phyloP scores from a whole-genome alignment of 1,284 basidiomycete genomes.

The Cystobasidium sp. region DNA sequence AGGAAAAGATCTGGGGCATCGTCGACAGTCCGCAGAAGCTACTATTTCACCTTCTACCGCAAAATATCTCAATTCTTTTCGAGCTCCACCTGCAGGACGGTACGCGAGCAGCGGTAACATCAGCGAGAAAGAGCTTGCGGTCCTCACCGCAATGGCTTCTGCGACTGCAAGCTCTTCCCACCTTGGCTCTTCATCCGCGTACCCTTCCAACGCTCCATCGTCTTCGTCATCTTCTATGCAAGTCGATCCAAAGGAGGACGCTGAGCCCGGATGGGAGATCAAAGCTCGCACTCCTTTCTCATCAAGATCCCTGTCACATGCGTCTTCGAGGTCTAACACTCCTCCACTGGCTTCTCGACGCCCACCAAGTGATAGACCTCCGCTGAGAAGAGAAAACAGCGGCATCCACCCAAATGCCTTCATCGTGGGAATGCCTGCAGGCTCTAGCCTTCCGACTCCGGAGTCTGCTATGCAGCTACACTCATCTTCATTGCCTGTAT shows the following conservation, averaged over 20 bases:
- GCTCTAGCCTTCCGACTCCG: background rate
- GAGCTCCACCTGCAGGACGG: background rate
- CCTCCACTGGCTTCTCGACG: background rate
- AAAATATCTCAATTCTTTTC: background rate
- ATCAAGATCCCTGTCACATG: background rate
- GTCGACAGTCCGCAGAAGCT: background rate
- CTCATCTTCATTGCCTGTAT: too few relatives aligned
- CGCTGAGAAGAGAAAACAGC: constrained; percentile 1
- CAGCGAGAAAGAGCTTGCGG: background rate
- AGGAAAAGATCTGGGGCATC: constrained; percentile 16
- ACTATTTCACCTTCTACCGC: constrained; percentile 7
- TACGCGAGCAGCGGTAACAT: background rate
- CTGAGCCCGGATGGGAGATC: constrained; percentile 9
- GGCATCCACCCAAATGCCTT: constrained; percentile 1
- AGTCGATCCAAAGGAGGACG: background rate
- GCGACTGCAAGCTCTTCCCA: background rate
- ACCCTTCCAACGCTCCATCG: background rate
- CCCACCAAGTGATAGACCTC: background rate
- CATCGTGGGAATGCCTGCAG: background rate
- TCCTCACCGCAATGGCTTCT: background rate
- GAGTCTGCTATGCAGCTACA: too few relatives aligned
- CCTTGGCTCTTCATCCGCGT: too few relatives aligned
- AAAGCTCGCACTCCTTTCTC: background rate
- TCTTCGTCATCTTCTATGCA: constrained; percentile 4
- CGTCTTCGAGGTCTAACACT: constrained; percentile 3